These are phyloP conservation scores for Capsicum pubescens DNA, from an alignment of 257 asterid genomes.

Conservation along the genomic window DNA sequence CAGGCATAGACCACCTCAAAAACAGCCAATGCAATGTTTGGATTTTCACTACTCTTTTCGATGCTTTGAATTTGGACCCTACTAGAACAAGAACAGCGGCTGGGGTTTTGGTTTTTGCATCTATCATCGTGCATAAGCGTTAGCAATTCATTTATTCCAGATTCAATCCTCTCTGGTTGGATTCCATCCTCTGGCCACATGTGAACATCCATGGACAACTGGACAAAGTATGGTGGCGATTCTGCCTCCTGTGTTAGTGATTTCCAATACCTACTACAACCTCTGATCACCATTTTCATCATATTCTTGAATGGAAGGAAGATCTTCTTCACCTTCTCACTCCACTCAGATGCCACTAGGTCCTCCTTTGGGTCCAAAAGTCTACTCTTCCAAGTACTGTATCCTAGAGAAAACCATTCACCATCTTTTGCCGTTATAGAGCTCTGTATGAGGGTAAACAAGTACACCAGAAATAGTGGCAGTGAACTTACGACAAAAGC, in stretches of 20 bases:
- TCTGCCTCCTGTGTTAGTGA: slow-evolving; percentile 98
- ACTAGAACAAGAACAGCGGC: slow-evolving; percentile 76
- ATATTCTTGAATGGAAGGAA: slow-evolving; percentile 51
- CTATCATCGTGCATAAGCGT: slow-evolving; percentile 70
- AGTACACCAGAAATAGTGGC: slow-evolving; percentile 89
- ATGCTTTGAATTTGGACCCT: slow-evolving; percentile 93
- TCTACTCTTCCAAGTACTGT: slow-evolving; percentile 56
- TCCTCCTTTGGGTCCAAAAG: slow-evolving; percentile 45
- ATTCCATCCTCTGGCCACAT: slow-evolving; percentile 98
- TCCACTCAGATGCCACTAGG: slow-evolving; percentile 56
- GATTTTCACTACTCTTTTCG: slow-evolving; percentile 71
- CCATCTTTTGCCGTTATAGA: slow-evolving; percentile 98
- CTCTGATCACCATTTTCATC: slow-evolving; percentile 49
- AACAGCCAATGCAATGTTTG: slow-evolving; percentile 77
- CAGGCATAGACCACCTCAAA: slow-evolving; percentile 93
- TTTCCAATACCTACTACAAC: slow-evolving; percentile 91
- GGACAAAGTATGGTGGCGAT: slow-evolving; percentile 98
- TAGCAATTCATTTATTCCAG: slow-evolving; percentile 82
- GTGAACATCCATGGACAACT: slow-evolving; percentile 88
- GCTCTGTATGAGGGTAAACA: slow-evolving; percentile 92
- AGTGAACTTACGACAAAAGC: slow-evolving; percentile 85
- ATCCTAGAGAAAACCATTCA: slow-evolving; percentile 83
- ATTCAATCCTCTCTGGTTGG: slow-evolving; percentile 97
- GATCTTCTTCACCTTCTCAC: slow-evolving; percentile 56
- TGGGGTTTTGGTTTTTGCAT: slow-evolving; percentile 67